A percentile compares a stretch with the other conserved stretches of the same genome.
phyloP scores from a whole-genome alignment of 2,329 filamentous ascomycete species.

The Aulographum hederae region DNA sequence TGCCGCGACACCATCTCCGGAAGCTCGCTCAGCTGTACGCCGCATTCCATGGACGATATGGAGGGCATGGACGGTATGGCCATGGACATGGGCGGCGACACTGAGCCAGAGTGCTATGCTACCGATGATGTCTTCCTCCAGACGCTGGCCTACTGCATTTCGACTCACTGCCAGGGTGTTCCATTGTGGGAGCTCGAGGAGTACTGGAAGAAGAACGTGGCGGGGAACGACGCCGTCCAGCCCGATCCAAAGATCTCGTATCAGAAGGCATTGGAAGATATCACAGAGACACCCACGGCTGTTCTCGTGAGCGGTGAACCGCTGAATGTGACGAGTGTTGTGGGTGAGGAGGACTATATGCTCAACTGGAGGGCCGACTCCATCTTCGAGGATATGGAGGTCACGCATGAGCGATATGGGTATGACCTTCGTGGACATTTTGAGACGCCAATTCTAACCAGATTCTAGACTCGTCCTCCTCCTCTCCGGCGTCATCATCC shows the following conservation, averaged over 20 bases:
- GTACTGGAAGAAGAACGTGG: conserved; percentile 5
- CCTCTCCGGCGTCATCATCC: conserved; percentile 1
- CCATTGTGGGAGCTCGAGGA: conserved; percentile 8
- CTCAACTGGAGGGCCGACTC: conserved; percentile 2
- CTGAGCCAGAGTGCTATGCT: conserved; percentile 8
- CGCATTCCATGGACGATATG: background rate
- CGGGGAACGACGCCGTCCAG: conserved; percentile 1
- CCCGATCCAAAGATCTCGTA: conserved; percentile 3
- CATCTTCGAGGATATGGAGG: conserved; percentile 3
- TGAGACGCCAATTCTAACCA: background rate
- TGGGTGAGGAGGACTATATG: conserved; percentile 1
- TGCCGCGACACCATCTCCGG: background rate
- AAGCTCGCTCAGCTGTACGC: background rate
- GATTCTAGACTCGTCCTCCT: conserved; percentile 1
- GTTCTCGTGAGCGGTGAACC: conserved; percentile 1
- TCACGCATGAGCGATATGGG: conserved; percentile 1
- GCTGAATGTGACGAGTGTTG: conserved; percentile 3
- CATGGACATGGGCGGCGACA: conserved; percentile 5
- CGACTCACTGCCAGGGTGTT: conserved; percentile 5
- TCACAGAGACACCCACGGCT: background rate
- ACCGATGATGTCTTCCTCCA: conserved; percentile 9
- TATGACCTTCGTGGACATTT: conserved; percentile 1
- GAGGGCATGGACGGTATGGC: conserved; percentile 1
- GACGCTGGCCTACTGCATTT: conserved; percentile 9
- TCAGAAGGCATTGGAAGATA: conserved; percentile 2